Evolutionary conservation across 306 rosid genomes (phyloP).

Genomic region (Dalbergia oliveri): DNA sequence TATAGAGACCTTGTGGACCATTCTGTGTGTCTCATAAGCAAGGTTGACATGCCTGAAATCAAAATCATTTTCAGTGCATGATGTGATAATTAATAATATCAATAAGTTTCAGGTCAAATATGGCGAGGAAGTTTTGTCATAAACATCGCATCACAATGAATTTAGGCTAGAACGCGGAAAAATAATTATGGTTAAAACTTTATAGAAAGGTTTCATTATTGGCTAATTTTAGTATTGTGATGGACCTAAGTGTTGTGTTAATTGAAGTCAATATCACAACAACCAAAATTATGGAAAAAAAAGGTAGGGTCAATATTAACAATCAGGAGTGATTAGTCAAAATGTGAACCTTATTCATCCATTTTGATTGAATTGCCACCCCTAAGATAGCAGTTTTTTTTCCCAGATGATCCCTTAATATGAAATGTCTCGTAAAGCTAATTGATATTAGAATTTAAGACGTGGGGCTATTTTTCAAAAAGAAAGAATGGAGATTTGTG

Average conservation of each 20-base stretch:
- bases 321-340: constrained; percentile 16
- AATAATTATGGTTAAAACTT: constrained; percentile 1
- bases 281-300: constrained; percentile 38
- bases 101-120: constrained; percentile 45
- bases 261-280: constrained; percentile 52
- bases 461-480: background rate
- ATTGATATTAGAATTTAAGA: background rate
- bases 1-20: constrained; percentile 26
- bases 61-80: constrained; percentile 42
- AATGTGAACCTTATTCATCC: background rate
- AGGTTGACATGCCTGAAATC: constrained; percentile 53
- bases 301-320: constrained; percentile 34
- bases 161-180: constrained; percentile 31
- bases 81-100: constrained; percentile 36
- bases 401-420: background rate
- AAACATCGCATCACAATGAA: constrained; percentile 31
- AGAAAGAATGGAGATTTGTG: background rate
- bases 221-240: constrained; percentile 28
- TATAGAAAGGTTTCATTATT: constrained; percentile 44
- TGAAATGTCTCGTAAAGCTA: background rate
- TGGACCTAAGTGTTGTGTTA: constrained; percentile 46
- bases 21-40: constrained; percentile 25
- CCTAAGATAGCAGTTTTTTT: background rate
- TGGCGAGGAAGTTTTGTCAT: constrained; percentile 24
- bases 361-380: background rate